Percentiles rank a stretch among this genome's conserved stretches.
Evolutionary conservation across 495 filamentous ascomycete species (phyloP).

Genomic region (Neurospora sp.): DNA sequence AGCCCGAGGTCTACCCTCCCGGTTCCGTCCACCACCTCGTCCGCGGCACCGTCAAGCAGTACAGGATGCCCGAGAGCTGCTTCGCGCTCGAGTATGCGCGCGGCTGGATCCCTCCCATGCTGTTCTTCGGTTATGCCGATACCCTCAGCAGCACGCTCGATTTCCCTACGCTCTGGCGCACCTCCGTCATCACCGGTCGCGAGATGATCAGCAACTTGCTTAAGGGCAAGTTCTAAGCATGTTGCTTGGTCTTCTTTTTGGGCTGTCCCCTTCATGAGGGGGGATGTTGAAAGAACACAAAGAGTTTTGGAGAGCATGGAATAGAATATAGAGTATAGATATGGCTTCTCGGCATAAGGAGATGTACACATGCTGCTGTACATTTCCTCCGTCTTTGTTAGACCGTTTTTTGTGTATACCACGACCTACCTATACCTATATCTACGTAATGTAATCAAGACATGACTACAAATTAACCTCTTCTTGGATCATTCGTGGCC

Average conservation of each 20-base stretch:
- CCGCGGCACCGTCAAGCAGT: conserved; percentile 74
- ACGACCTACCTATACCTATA: not conserved
- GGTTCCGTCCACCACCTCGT: conserved; percentile 69
- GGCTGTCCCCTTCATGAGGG: too few species aligned
- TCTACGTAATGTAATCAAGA: not conserved
- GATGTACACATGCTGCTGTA: not conserved
- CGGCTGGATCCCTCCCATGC: conserved; percentile 85
- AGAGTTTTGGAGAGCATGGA: not conserved
- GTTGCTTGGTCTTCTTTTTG: not conserved
- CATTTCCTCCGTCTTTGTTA: not conserved
- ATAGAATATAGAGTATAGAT: not conserved
- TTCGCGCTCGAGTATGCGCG: conserved; percentile 83
- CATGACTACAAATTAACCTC: not conserved
- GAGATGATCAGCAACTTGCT: conserved; percentile 66
- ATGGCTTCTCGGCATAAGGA: not conserved
- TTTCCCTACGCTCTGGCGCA: conserved; percentile 69
- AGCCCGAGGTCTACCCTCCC: conserved; percentile 63
- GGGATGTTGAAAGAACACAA: not conserved
- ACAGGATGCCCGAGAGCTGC: conserved; percentile 69
- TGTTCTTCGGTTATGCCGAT: conserved; percentile 79
- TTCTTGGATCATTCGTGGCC: not conserved
- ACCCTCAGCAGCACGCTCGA: conserved; percentile 66
- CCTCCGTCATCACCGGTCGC: conserved; percentile 53
- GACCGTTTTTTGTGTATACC: not conserved
- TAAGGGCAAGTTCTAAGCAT: conserved; percentile 55